Conservation (phyloP, 2,329 filamentous ascomycete species). For the Tolypocladium album region DNA sequence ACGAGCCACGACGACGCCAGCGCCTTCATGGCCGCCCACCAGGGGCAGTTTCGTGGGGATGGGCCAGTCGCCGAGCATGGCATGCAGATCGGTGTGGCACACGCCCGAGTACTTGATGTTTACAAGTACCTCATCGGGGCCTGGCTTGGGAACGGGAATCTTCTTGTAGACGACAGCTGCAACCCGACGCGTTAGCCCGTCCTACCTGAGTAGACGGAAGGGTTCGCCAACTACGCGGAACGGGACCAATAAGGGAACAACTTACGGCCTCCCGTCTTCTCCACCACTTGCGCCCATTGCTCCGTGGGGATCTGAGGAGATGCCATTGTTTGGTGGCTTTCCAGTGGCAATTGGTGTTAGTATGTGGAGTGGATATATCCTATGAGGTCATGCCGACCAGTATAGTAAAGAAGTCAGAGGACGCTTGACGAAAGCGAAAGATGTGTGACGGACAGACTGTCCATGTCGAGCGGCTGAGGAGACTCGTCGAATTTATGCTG, state of each 20-base stretch:
- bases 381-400: not conserved
- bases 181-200: not conserved
- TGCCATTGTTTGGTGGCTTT: constrained; percentile 13
- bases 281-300: constrained; percentile 88
- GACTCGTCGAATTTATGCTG: not conserved
- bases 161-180: constrained; percentile 60
- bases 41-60: constrained; percentile 72
- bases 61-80: constrained; percentile 85
- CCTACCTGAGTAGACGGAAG: not conserved
- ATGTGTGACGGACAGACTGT: not conserved
- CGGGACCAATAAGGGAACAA: not conserved
- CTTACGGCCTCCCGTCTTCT: constrained; percentile 65
- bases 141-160: constrained; percentile 72
- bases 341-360: not conserved
- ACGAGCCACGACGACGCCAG: constrained; percentile 70
- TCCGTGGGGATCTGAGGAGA: constrained; percentile 53
- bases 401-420: not conserved
- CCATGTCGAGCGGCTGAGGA: not conserved
- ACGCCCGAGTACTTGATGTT: constrained; percentile 87
- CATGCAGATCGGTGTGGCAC: constrained; percentile 76
- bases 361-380: not conserved
- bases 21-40: constrained; percentile 72
- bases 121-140: constrained; percentile 81
- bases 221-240: not conserved
- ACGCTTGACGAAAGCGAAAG: not conserved